Percentiles rank a stretch among this genome's conserved stretches.
These are phyloP conservation scores for Colletotrichum gloeosporioides DNA, from an alignment of 2,329 filamentous ascomycete species.

Conservation along the genomic window DNA sequence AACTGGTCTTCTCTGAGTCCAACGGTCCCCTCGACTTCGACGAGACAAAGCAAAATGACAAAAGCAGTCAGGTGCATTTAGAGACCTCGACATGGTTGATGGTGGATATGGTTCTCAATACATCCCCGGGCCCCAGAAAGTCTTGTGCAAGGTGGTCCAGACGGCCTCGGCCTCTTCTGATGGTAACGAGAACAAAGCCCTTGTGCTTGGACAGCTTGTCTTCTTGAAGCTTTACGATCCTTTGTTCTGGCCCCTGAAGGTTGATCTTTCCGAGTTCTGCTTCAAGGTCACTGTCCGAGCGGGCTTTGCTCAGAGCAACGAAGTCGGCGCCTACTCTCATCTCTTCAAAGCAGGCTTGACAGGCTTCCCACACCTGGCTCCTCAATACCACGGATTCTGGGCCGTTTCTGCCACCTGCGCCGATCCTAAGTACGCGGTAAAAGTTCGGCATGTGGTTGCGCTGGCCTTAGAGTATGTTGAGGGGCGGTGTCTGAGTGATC, in stretches of 20 bases:
- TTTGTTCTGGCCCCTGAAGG: background rate
- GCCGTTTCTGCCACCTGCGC: background rate
- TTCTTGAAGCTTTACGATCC: background rate
- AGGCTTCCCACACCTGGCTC: background rate
- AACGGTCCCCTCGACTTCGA: background rate
- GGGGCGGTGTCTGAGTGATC: background rate
- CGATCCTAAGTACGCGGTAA: background rate
- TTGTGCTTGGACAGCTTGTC: background rate
- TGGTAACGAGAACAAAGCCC: background rate
- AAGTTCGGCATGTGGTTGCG: background rate
- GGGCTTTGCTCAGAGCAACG: background rate
- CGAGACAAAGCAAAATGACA: background rate
- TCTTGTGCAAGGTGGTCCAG: background rate
- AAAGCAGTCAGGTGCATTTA: background rate
- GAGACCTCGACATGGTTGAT: background rate
- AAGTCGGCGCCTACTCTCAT: background rate
- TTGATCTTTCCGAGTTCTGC: fast-evolving
- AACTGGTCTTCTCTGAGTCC: background rate
- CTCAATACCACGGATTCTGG: background rate
- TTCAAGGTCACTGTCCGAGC: background rate
- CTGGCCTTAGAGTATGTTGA: background rate
- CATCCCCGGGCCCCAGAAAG: background rate
- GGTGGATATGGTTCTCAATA: background rate
- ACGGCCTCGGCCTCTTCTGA: background rate
- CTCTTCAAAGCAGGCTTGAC: background rate